Base-by-base conservation (phyloP, 129 eudicot species). In the Tagetes erecta region DNA sequence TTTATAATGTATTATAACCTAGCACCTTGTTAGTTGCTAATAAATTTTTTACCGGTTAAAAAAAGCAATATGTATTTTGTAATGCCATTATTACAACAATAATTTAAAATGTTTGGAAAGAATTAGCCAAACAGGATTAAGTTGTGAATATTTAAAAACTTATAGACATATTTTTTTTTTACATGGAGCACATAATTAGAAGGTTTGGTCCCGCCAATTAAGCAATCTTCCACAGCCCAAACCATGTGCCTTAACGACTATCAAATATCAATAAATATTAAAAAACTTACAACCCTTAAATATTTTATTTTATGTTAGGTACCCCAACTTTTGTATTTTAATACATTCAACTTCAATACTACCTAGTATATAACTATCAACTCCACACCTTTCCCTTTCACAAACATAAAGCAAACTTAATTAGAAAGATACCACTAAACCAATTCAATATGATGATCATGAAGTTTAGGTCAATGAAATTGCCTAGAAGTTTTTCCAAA, bases 391-490 rank as follows among this genome's bases (percentile, higher is more conserved):
- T 50, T 57, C 80, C 56, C 14, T 71, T 67, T 53, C 52, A 68
- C 49, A 75, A 46, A 75, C 72, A 50, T 39, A 62, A 70, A 77
- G 14, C 68, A 65, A 78, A 41, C 27, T 20, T 20, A 20, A 20
- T 20, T 20, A 46, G 46, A 76, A 41, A 62, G 3, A 69, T 27
- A 75, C 20, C 51, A 44, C 34, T 47, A 40, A 77, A 58, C 35
- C 50, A 58, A 0, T 20, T 20, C 27, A 62, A 49, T n/a, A 58
- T 40, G 60, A n/a, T 33, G 63, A 72, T 38, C 63, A 83, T 80
- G 47, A 92, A 83, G 76, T 74, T 92, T 51, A 89, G 87, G 80
- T 83, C 96, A 49, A 89, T 80, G 85, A 92, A 85, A 47, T 76
- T 92, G 63, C 81, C 75, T 38, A 81, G 88, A 47, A 87, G 89